Percentiles rank a stretch among this genome's conserved stretches.
Conservation (phyloP, 441 rosid species). For the Populus hybrid region DNA sequence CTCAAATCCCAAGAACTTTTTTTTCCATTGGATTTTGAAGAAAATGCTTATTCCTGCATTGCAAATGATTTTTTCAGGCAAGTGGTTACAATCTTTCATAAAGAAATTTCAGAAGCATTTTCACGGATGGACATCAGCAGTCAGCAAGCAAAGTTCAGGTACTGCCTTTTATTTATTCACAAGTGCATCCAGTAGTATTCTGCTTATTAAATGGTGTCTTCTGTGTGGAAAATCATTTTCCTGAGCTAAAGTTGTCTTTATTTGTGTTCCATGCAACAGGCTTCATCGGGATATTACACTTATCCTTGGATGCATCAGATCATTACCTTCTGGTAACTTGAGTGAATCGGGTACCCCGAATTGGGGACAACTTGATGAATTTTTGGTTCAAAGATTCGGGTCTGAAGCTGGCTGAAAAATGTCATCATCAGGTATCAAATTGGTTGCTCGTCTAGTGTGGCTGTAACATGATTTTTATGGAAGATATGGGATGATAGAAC, state of each 20-base stretch:
- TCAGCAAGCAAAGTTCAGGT: constrained; percentile 87
- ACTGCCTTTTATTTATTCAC: background rate
- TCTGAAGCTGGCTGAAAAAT: constrained; percentile 39
- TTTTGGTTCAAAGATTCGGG: constrained; percentile 63
- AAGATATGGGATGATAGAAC: constrained; percentile 28
- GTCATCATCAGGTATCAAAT: constrained; percentile 27
- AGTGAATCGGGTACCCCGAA: constrained; percentile 51
- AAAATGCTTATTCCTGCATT: background rate
- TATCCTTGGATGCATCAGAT: constrained; percentile 88
- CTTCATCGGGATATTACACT: constrained; percentile 59
- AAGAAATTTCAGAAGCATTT: constrained; percentile 85
- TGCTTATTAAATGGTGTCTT: background rate
- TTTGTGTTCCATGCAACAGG: constrained; percentile 34
- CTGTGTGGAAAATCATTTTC: background rate
- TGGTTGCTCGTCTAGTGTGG: constrained; percentile 23
- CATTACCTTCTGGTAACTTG: constrained; percentile 67
- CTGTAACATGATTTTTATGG: constrained; percentile 29
- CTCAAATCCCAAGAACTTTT: no score
- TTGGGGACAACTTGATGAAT: constrained; percentile 91
- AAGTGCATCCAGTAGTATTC: background rate
- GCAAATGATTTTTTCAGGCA: constrained; percentile 54
- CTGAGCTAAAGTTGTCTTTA: background rate
- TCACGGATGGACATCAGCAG: constrained; percentile 63
- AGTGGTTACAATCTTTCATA: constrained; percentile 78
- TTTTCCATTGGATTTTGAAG: background rate